A percentile compares a stretch with the other conserved stretches of the same genome.
Evolutionary conservation across 345 rosid genomes (phyloP).

Genomic region (Eucalyptus dawsonii): DNA sequence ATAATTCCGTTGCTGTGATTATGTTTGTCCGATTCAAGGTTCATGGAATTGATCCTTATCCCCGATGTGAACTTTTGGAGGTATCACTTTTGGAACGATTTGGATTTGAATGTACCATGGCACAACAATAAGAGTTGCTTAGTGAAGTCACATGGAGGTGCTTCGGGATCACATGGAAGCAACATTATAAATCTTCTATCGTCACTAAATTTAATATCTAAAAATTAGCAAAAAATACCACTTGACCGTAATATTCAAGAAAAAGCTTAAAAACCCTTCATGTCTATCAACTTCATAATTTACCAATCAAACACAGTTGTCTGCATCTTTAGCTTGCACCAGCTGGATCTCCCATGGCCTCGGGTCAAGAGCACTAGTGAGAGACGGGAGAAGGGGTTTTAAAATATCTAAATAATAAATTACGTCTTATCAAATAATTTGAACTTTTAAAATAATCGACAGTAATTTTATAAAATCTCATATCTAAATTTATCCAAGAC

Average conservation of each 20-base stretch:
- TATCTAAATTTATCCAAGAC: too few species aligned
- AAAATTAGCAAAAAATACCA: neutral
- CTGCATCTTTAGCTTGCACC: neutral
- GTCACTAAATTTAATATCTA: neutral
- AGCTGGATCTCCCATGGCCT: neutral
- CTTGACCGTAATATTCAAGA: neutral
- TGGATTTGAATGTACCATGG: neutral
- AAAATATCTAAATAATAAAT: too few species aligned
- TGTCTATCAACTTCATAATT: neutral
- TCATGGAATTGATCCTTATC: neutral
- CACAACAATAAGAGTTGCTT: neutral
- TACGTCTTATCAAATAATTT: rapidly evolving
- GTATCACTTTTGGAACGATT: neutral
- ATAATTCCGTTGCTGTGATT: neutral
- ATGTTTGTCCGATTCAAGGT: neutral
- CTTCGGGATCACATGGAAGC: neutral
- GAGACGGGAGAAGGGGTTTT: rapidly evolving
- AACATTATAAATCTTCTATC: neutral
- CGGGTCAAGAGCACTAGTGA: neutral
- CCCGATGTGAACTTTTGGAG: neutral
- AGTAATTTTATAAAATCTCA: too few species aligned
- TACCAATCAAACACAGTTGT: neutral
- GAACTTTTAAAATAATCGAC: rapidly evolving
- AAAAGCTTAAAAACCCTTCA: neutral
- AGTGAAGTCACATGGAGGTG: neutral